Base-by-base conservation (phyloP, 805 yeast genomes). In the Cyberlindnera suaveolens region DNA sequence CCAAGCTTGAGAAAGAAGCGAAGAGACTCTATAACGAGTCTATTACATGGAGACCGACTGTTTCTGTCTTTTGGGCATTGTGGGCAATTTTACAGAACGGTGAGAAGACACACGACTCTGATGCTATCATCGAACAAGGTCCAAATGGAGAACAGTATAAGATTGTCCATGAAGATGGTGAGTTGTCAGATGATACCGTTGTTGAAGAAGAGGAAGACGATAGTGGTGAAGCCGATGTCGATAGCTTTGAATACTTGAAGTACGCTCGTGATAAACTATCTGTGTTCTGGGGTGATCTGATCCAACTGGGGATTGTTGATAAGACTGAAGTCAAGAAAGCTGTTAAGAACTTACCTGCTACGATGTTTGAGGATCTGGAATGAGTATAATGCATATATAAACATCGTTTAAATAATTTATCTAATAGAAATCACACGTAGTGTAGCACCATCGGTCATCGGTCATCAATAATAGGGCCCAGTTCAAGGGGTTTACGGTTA, bases 61-160 rank as follows among this genome's bases (percentile, higher is more conserved):
- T 78, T 18, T 83, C 83, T 39, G 69, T 85, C 9, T 77, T 74
- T 57, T 91, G 99, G 99, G 74, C 83, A 5, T 58, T 90, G 23
- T 91, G 99, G 99, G 98, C 96, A 1, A 72, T 93, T 35, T 75
- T 93, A 30, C 95, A 87, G 61, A 79, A 83, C 51, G 88, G 78
- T 15, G 60, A 63, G 23, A 48, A 45, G 34, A 37, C 36, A 4
- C 38, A 44, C 4, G 44, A 42, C 5, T 38, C 36, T 2, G 34
- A 47, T 42, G 65, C 59, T 23, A 57, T 58, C 14, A 60, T 65
- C 27, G 74, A 68, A 43, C 53, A 67, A n/a, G 86, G 85, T 4
- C 70, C 84, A 29, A 77, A 75, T 45, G 77, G 80, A 38, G 77
- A 77, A 47, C 65, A 61, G 17, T 77, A 77, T 54, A 67, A 61